Evolutionary conservation across 164 flowering plant species (phyloP).

Genomic region (Macadamia tetraphylla): DNA sequence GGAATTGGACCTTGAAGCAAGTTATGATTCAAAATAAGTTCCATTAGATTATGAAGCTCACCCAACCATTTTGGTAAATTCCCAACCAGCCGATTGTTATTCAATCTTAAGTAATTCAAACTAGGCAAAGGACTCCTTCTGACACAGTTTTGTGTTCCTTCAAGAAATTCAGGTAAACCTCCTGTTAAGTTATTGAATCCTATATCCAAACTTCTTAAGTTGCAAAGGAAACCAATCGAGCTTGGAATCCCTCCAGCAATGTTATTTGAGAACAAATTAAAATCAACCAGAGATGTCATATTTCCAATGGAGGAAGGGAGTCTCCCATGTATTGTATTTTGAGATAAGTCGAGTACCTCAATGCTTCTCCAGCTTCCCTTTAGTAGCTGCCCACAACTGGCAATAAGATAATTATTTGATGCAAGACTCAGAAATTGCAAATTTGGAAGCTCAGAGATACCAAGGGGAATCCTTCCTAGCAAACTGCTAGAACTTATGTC

Average conservation of each 20-base stretch:
- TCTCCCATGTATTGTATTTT: constrained; percentile 27
- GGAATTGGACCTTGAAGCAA: constrained; percentile 29
- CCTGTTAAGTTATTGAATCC: constrained; percentile 27
- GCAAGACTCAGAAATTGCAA: constrained; percentile 19
- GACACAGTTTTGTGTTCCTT: constrained; percentile 13
- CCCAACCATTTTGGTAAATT: constrained; percentile 37
- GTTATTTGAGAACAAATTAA: constrained; percentile 16
- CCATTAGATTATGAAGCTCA: constrained; percentile 22
- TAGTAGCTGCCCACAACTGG: background rate
- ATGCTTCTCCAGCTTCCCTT: constrained; percentile 8
- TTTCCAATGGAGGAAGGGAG: constrained; percentile 30
- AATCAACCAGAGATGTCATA: constrained; percentile 17
- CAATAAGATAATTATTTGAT: constrained; percentile 16
- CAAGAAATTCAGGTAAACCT: constrained; percentile 25
- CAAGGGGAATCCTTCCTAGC: constrained; percentile 31
- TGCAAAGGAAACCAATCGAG: constrained; percentile 29
- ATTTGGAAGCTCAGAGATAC: constrained; percentile 27
- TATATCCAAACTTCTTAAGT: constrained; percentile 18
- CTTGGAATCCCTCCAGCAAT: constrained; percentile 27
- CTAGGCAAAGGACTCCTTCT: constrained; percentile 19
- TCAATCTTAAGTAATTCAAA: constrained; percentile 18
- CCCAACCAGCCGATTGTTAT: constrained; percentile 24
- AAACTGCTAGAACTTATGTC: constrained; percentile 18
- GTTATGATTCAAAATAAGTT: constrained; percentile 23
- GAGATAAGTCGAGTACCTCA: constrained; percentile 18